Conservation (phyloP, 2,329 filamentous ascomycete species). For the Rutstroemia sp. region DNA sequence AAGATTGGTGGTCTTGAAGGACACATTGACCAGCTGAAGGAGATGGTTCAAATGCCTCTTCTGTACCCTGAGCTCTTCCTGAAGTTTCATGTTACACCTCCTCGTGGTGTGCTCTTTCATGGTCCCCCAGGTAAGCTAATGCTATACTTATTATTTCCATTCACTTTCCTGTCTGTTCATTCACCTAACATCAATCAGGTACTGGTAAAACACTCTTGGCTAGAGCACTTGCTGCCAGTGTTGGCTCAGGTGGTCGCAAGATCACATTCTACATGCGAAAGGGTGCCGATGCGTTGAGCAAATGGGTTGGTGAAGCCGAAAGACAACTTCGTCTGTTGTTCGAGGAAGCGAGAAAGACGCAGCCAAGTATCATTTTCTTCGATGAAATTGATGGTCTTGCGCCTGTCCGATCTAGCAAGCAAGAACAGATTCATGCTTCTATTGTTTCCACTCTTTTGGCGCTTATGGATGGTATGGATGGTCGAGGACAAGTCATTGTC, state of each 20-base stretch:
- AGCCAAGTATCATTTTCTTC: constrained; percentile 99
- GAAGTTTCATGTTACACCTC: constrained; percentile 86
- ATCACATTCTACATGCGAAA: constrained; percentile 99
- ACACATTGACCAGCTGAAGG: constrained; percentile 94
- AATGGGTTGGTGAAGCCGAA: constrained; percentile 98
- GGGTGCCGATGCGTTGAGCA: constrained; percentile 92
- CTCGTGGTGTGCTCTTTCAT: constrained; percentile 91
- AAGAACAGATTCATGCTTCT: constrained; percentile 97
- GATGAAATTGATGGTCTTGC: constrained; percentile 97
- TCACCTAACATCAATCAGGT: no score
- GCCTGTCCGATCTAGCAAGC: constrained; percentile 92
- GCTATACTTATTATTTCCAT: no score
- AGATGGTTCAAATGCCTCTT: constrained; percentile 93
- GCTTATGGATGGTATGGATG: constrained; percentile 96
- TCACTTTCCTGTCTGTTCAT: no score
- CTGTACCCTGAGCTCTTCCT: constrained; percentile 93
- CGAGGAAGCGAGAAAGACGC: constrained; percentile 89
- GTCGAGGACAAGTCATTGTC: constrained; percentile 95
- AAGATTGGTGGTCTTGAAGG: constrained; percentile 87
- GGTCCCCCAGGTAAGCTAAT: constrained; percentile 71
- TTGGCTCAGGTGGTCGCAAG: constrained; percentile 82
- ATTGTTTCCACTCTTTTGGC: constrained; percentile 93
- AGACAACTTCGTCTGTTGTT: constrained; percentile 89
- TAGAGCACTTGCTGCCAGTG: constrained; percentile 82
- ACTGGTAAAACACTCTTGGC: constrained; percentile 90